Base-by-base conservation (phyloP, 208 protist genomes). In the Acanthamoeba sp. region DNA sequence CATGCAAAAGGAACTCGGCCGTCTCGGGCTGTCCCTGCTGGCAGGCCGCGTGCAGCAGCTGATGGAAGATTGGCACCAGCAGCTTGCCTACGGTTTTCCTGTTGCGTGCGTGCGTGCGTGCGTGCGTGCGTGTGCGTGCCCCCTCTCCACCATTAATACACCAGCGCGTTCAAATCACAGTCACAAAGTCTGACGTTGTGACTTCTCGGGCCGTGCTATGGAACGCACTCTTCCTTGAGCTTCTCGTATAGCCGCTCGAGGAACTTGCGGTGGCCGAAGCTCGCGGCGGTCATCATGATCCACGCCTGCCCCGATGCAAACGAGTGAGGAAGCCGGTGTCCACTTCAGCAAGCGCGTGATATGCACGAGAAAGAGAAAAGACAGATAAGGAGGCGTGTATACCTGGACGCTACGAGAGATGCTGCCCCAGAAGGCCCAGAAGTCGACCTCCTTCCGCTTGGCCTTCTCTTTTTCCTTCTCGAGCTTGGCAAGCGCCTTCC, bases 221-320 rank as follows among this genome's bases (percentile, higher is more conserved):
- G 36, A 69, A 69, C n/a, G 45, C 32, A 87, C 78, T 87, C 42
- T 3, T 59, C 24, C 78, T 59, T 50, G 45, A 87, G 78, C 22
- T 59, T 87, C 6, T 2, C 29, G 48, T 87, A 87, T n/a, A 87
- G 78, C 2, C 78, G 78, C 27, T 87, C 78, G 29, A 87, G 48
- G 29, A 87, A 59, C 48, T 38, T 59, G 40, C 78, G 78, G 34
- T 87, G 78, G 0, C 78, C 78, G 59, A 87, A 87, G 78, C 45
- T 87, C 14, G 78, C 78, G 6, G 78, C 78, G 27, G 78, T 87
- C 78, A 87, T 87, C 78, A 87, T 32, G 22, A 87, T 38, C 78
- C 78, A 87, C 34, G 78, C 78, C 78, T 87, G 29, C 45, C 9
- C n/a, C 66, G 24, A 3, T 73, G n/a, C n/a, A 29, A 5, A 27